Evolutionary conservation across 1,284 basidiomycete species (phyloP), one percentile per base, ranked within the genome.

Genomic region (Irpex lacteus): DNA sequence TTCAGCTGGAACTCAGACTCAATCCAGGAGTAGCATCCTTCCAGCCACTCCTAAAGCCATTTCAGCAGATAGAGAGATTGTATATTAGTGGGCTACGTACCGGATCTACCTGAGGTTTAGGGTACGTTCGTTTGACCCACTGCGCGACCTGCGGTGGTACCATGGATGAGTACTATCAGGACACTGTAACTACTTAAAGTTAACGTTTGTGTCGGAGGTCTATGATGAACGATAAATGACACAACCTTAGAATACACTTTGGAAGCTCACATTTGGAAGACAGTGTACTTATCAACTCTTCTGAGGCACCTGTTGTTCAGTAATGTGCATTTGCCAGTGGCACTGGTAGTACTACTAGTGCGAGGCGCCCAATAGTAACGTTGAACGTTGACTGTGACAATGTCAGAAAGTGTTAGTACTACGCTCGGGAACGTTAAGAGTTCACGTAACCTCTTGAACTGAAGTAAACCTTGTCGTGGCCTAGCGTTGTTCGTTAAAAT

Each of bases 21-120:
- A 38, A 91, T 76, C 87, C 88, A 92, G 26, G 80, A 77, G 69
- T 85, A 87, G 69, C 91, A 93, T 26, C 82, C 85, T 52, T 83
- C 78, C 4, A 93, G 82, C 91, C 91, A 93, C 72, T 87, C 87
- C 89, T 91, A 57, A 32, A 49, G 3, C 18, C 34, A 4, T 60
- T 60, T 57, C 58, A 53, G 52, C 1, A 44, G 5, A 40, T 21
- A n/a, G 36, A 15, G 34, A 40, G 47, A 44, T 37, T 32, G 52
- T 26, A 40, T 19, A 19, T 5, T 11, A 52, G 19, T n/a, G 19
- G 2, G 50, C 7, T 52, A 19, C 67, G 34, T 63, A 75, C 74
- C 36, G 64, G 62, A 49, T 72, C 73, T 7, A 75, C 65, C 32
- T 59, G 60, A 9, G 74, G 74, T 60, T 70, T 74, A 11, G 74